Evolutionary conservation across 208 protist species (phyloP).

Genomic region (Porcisia hertigi): DNA sequence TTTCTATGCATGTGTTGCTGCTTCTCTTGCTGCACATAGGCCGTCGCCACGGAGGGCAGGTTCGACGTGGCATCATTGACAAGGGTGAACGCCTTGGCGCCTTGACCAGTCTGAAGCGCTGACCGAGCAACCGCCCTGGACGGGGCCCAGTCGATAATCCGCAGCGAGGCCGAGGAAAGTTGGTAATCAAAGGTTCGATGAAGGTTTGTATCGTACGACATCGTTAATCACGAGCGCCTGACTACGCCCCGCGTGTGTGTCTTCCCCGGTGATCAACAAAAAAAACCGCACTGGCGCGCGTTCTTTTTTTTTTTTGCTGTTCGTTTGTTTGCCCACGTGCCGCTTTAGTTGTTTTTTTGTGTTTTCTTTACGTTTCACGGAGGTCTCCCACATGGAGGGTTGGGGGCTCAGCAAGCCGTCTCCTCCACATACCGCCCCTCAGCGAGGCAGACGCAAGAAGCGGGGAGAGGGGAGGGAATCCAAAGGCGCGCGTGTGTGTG

Average conservation of each 20-base stretch:
- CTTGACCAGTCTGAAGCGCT: slow-evolving; percentile 18
- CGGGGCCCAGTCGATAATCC: slow-evolving; percentile 73
- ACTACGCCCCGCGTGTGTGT: neutral
- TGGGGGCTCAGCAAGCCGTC: neutral
- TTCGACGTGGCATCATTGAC: slow-evolving; percentile 17
- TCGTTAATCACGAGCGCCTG: neutral
- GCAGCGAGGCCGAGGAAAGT: slow-evolving; percentile 51
- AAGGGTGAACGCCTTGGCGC: slow-evolving; percentile 4
- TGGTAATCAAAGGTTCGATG: slow-evolving; percentile 83
- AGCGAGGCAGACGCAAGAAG: neutral
- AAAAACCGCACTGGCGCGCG: no score
- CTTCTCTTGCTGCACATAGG: slow-evolving; percentile 20
- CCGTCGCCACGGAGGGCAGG: slow-evolving; percentile 3
- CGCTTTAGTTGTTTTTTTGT: neutral
- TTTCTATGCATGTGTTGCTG: neutral
- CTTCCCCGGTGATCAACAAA: no score
- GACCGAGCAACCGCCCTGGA: slow-evolving; percentile 23
- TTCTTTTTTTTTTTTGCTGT: no score
- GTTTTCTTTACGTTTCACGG: slow-evolving; percentile 4
- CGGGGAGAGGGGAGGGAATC: neutral
- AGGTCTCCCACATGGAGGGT: neutral
- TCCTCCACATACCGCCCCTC: neutral
- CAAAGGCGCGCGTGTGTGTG: neutral
- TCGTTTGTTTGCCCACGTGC: neutral
- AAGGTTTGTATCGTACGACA: slow-evolving; percentile 60